phyloP scores from a whole-genome alignment of 2,329 filamentous ascomycete species.

The Trichoderma harzianum region DNA sequence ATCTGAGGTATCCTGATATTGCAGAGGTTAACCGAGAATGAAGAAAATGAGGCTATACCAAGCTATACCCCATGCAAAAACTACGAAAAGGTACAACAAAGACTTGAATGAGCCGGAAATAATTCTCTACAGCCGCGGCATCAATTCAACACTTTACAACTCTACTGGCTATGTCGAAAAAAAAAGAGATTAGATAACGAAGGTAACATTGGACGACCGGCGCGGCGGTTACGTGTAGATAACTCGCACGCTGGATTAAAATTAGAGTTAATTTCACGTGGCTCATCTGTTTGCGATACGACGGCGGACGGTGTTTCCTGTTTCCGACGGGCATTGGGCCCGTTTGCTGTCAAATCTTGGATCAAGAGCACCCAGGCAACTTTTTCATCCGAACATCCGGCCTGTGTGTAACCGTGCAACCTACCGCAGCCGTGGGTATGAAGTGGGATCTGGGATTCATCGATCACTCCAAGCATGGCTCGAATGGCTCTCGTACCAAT shows the following conservation, averaged over 20 bases:
- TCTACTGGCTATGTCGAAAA: neutral
- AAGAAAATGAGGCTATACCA: neutral
- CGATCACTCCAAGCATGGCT: neutral
- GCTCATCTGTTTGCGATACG: neutral
- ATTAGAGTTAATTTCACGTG: conserved; percentile 10
- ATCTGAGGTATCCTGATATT: conserved; percentile 81
- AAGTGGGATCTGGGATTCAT: neutral
- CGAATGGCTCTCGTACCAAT: neutral
- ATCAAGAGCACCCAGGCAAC: neutral
- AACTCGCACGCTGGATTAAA: neutral
- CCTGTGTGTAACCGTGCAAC: neutral
- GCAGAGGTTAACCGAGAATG: conserved; percentile 33
- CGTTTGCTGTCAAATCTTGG: neutral
- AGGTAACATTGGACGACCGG: neutral
- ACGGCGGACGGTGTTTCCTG: neutral
- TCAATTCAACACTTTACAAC: neutral
- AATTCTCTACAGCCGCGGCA: neutral
- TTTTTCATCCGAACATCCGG: neutral
- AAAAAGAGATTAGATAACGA: neutral
- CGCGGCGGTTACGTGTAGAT: neutral
- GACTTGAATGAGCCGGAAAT: neutral
- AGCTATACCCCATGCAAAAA: neutral
- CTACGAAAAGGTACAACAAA: neutral
- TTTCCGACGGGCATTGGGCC: neutral
- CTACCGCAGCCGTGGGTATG: neutral